Base-by-base conservation (phyloP, 345 rosid species). In the Pugionium cornutum region DNA sequence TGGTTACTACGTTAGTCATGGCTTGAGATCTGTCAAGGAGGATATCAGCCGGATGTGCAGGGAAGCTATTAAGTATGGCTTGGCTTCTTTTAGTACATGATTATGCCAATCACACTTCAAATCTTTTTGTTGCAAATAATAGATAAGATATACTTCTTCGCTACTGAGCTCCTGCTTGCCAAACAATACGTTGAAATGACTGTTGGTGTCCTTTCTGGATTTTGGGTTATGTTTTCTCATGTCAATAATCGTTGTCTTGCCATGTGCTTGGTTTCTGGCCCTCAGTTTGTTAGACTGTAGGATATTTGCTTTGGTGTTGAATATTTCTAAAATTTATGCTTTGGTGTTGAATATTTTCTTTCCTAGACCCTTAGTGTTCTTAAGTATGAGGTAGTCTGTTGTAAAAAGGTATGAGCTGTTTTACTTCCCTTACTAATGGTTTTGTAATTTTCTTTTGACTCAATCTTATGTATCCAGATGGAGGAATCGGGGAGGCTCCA, bases 41-140 rank as follows among this genome's bases (percentile, higher is more conserved):
- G 99, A 95, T 79, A 91, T 95, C 76, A 77, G 95, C 76, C 85
- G 91, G 70, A 91, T 95, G 89, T 91, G 99, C 83, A 83, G 94
- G 80, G 99, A 95, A 80, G 99, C 99, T 51, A 85, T 91, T 55
- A 95, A 91, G 99, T 91, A 89, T 78, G 87, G 51, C 66, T 31
- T 58, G 49, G 40, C 34, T 50, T 58, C 44, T 44, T 31, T 47
- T 53, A 35, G 29, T 59, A 31, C 57, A 52, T 46, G 48, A 35
- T 27, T 66, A 53, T 66, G 34, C 45, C 58, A 31, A 26, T 45
- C 27, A 47, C 29, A 25, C 40, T 50, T 60, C 30, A 36, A 29
- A 58, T 49, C 26, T 9, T 64, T 33, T 58, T 66, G 43, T 31
- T 66, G 18, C 62, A 53, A 58, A 35, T 44, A 30, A 52, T 53